Base-by-base conservation (phyloP, 768 basidiomycete species). In the Amanita subjunquillea region DNA sequence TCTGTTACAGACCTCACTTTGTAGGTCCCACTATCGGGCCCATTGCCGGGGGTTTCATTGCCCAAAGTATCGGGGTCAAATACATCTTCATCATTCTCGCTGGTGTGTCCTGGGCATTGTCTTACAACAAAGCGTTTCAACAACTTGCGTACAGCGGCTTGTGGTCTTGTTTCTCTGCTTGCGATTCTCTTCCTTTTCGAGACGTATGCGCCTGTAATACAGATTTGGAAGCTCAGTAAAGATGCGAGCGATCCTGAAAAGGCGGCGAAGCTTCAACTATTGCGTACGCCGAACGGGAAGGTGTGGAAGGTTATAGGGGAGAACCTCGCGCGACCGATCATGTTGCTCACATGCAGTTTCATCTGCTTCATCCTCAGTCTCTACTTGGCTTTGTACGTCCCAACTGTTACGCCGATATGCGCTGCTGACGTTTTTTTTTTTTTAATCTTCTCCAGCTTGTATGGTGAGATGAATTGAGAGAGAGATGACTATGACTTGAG, bases 191-290 rank as follows among this genome's bases (percentile, higher is more conserved):
- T 86, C 36, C 66, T 87, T 15, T 70, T 69, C 27, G 89, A 91
- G 64, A 88, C 89, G 0, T 91, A 89, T 60, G 82, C 74, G 0
- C 89, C 89, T 1, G 69, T 87, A 37, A 74, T 90, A 38, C 79
- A 80, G 12, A 59, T 72, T 23, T 72, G 75, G 23, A 67, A 67
- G n/a, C 72, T 71, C 3, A 63, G 63, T 42, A 59, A 60, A 23
- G 6, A 36, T 10, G 23, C 27, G 5, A 41, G 15, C 2, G 78
- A 83, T 60, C 68, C 64, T 0, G 82, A 83, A 59, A 74, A 72
- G 56, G 66, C 66, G 1, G 44, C 25, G 3, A 23, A 37, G 23
- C 44, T 53, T 22, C 10, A 53, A 12, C 6, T 12, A 42, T 9
- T 53, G 29, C 51, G 57, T 36, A 51, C 63, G 55, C 53, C 62